Percentiles rank a stretch among this genome's conserved stretches.
phyloP scores from a whole-genome alignment of 495 filamentous ascomycete species.

The Patellaria atrata region DNA sequence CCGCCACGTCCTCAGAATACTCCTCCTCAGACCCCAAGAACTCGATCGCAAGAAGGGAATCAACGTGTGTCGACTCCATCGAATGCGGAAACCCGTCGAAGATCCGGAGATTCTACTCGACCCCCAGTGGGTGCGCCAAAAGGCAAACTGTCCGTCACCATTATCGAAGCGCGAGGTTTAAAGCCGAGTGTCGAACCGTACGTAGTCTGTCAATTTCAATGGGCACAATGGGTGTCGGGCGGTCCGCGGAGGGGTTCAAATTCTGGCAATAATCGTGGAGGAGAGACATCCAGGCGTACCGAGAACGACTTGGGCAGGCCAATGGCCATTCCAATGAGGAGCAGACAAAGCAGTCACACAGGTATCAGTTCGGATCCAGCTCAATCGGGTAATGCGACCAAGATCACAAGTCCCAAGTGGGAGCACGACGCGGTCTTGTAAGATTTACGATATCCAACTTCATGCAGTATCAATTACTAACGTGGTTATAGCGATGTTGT shows the following conservation, averaged over 20 bases:
- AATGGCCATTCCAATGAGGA: slow-evolving; percentile 93
- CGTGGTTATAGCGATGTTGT: slow-evolving; percentile 66
- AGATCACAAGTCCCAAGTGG: slow-evolving; percentile 84
- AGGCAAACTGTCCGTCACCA: slow-evolving; percentile 80
- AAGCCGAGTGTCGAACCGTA: slow-evolving; percentile 77
- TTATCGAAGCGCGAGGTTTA: slow-evolving; percentile 68
- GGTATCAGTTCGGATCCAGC: slow-evolving; percentile 32
- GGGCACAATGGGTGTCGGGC: slow-evolving; percentile 87
- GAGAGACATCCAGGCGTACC: slow-evolving; percentile 45
- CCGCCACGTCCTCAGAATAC: slow-evolving; percentile 65
- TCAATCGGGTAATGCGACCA: slow-evolving; percentile 49
- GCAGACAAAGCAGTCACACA: slow-evolving; percentile 86
- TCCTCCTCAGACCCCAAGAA: slow-evolving; percentile 71
- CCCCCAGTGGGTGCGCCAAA: slow-evolving; percentile 60
- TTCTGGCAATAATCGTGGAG: slow-evolving; percentile 21
- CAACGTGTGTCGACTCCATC: slow-evolving; percentile 10
- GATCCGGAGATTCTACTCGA: slow-evolving; percentile 28
- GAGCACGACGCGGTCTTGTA: slow-evolving; percentile 92
- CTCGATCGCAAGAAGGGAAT: slow-evolving; percentile 52
- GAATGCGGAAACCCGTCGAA: slow-evolving; percentile 1
- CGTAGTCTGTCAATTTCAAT: slow-evolving; percentile 92
- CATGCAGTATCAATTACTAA: slow-evolving; percentile 5
- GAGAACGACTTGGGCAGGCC: slow-evolving; percentile 64
- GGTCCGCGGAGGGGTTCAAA: slow-evolving; percentile 47
- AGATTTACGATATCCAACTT: slow-evolving; percentile 21